A percentile compares a stretch with the other conserved stretches of the same genome.
These are phyloP conservation scores for Epichloe sp. DNA, from an alignment of 2,329 filamentous ascomycete genomes.

Conservation along the genomic window DNA sequence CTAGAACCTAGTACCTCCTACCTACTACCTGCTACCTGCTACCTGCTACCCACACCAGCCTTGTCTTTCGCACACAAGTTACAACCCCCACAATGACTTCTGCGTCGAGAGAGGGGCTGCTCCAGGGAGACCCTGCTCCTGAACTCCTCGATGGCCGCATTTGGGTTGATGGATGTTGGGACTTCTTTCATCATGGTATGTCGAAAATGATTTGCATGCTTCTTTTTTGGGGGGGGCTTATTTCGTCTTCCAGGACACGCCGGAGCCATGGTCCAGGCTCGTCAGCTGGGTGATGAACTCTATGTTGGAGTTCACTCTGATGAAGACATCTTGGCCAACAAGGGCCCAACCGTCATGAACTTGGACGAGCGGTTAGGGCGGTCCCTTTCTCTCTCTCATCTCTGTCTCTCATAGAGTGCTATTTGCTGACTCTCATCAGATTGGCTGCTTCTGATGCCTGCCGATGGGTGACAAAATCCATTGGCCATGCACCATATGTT, in stretches of 20 bases:
- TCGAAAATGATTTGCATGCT: neutral
- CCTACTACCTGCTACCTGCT: neutral
- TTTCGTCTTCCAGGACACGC: slow-evolving; percentile 56
- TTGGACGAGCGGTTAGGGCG: slow-evolving; percentile 61
- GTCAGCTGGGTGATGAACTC: slow-evolving; percentile 77
- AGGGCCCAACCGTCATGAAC: slow-evolving; percentile 95
- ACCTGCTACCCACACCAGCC: neutral
- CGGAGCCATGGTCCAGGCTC: slow-evolving; percentile 90
- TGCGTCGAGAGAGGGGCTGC: slow-evolving; percentile 13
- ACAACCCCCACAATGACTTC: slow-evolving; percentile 11
- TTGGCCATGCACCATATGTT: slow-evolving; percentile 85
- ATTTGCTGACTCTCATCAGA: slow-evolving; percentile 28
- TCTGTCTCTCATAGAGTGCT: neutral
- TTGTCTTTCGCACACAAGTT: no score
- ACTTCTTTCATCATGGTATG: slow-evolving; percentile 93
- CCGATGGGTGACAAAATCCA: slow-evolving; percentile 78
- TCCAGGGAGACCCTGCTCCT: slow-evolving; percentile 34
- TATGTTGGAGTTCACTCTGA: slow-evolving; percentile 92
- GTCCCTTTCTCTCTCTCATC: neutral
- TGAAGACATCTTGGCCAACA: slow-evolving; percentile 89
- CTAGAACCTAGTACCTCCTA: no score
- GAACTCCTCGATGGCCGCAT: slow-evolving; percentile 58
- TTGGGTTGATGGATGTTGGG: slow-evolving; percentile 98
- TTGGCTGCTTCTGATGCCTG: slow-evolving; percentile 87
- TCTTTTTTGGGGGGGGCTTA: neutral